A percentile compares a stretch with the other conserved stretches of the same genome.
Conservation (phyloP, 176 grass and related monocot species). For the Cenchrus purpureus region DNA sequence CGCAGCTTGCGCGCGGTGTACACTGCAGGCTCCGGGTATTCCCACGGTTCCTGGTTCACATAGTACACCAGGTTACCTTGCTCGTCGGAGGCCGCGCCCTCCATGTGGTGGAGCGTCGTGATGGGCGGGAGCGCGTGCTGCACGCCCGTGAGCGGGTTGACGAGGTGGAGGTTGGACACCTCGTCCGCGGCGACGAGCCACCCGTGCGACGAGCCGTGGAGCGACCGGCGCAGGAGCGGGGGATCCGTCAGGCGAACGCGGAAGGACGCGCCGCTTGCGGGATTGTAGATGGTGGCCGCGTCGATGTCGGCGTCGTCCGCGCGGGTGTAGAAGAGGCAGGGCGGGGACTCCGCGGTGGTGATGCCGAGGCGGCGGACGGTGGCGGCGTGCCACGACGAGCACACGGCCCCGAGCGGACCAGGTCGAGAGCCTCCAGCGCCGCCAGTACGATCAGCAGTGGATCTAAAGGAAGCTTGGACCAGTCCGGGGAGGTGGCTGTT, state of each 20-base stretch:
- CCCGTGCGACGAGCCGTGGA: neutral
- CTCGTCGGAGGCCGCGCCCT: neutral
- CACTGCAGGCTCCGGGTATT: too few species aligned
- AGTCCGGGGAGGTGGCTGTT: neutral
- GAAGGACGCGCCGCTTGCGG: neutral
- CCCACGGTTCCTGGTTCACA: too few species aligned
- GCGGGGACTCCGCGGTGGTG: neutral
- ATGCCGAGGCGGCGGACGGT: neutral
- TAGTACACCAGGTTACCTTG: neutral
- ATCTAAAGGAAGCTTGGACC: neutral
- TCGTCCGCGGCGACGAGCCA: neutral
- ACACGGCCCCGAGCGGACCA: too few species aligned
- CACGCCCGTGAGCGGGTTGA: neutral
- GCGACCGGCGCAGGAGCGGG: neutral
- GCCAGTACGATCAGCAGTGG: too few species aligned
- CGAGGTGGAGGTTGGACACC: neutral
- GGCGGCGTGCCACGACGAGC: neutral
- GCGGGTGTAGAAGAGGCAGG: neutral
- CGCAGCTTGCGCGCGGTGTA: neutral
- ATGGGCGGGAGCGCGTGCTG: neutral
- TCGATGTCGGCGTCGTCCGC: neutral
- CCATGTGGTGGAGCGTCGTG: neutral
- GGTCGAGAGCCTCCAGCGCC: too few species aligned
- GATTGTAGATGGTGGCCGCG: neutral
- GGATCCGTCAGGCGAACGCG: neutral